Base-by-base conservation (phyloP, 2,329 filamentous ascomycete species). In the Diplodia sapinea region DNA sequence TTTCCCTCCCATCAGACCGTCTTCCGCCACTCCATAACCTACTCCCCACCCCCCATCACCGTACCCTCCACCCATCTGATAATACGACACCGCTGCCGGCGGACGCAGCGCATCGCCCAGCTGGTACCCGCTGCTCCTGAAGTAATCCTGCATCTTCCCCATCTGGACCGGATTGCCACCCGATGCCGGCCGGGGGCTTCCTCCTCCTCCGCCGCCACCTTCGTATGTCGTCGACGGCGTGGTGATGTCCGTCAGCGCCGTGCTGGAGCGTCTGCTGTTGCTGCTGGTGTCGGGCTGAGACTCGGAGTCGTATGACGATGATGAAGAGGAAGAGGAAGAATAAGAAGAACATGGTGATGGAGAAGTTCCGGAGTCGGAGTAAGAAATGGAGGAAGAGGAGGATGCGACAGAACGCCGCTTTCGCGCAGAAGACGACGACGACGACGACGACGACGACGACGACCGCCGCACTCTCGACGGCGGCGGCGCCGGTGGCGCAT, bases 91-190 rank as follows among this genome's bases (percentile, higher is more conserved):
- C 23, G 23, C 23, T 2, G 23, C 23, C 23, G 23, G 23, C 29
- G 72, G 72, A 8, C 69, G 65, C 26, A 78, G 56, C 36, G 76
- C 73, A 65, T 77, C 74, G 0, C 77, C 76, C 1, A 78, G 70
- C 51, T 75, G 73, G 47, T 78, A 78, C 3, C 73, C 73, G 0
- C 75, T 75, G 26, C 74, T 75, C 13, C 69, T 73, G 65, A 77
- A 78, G 51, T 74, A 78, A 23, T 73, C 73, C 38, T 76, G 69
- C 75, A 76, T 75, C 20, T 73, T 68, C 0, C 77, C 75, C 73
- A 78, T 77, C 29, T 71, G 66, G 0, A 77, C 70, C 0, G 74
- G 74, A 52, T 72, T 73, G 1, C 68, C 67, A 26, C 23, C 23
- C 23, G 3, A 26, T 26, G 23, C 23, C 23, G 23, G 23, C 23